Base-by-base conservation (phyloP, 352 stramenopile genomes). In the Globisporangium carolinianum region DNA sequence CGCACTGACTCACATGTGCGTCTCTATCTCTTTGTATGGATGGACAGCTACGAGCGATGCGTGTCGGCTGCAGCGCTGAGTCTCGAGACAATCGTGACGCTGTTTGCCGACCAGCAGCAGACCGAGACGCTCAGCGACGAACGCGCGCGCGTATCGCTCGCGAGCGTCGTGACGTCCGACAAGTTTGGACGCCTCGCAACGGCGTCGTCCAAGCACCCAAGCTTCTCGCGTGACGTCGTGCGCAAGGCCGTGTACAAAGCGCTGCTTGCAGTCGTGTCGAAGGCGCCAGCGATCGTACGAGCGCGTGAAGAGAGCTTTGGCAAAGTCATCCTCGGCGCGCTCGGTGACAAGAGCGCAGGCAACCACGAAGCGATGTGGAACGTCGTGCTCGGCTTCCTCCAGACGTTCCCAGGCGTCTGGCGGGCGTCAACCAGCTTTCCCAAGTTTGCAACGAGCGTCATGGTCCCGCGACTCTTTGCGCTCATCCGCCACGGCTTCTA, bases 321-420 rank as follows among this genome's bases (percentile, higher is more conserved):
- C 18, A 89, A 88, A 53, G 71, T 89, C 48, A 69, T 91, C 32
- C 65, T 94, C 7, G 75, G 82, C 6, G 71, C 69, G 1, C 38
- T 92, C n/a, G 71, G 73, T 14, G 84, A 94, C 62, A 92, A 91
- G 55, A 73, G 68, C 49, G 63, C 81, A 9, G 63, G 57, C 0
- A 94, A 94, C 60, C 71, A 89, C 43, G 69, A 86, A 14, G 72
- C 71, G 1, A 81, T 91, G 66, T 92, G 80, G 80, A 84, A 86
- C 47, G 73, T 79, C 10, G 73, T 89, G 41, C 67, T 94, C n/a
- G 80, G 70, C 6, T 91, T 89, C 47, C 53, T 92, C 39, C 72
- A 91, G 47, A 65, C 58, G 0, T 84, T 79, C 32, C 66, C 79
- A 1, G 60, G 51, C 3, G 63, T 89, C 4, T 89, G 78, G 76